A percentile compares a stretch with the other conserved stretches of the same genome.
Conservation (phyloP, 1,284 basidiomycete genomes). For the Sporisorium exsertum region DNA sequence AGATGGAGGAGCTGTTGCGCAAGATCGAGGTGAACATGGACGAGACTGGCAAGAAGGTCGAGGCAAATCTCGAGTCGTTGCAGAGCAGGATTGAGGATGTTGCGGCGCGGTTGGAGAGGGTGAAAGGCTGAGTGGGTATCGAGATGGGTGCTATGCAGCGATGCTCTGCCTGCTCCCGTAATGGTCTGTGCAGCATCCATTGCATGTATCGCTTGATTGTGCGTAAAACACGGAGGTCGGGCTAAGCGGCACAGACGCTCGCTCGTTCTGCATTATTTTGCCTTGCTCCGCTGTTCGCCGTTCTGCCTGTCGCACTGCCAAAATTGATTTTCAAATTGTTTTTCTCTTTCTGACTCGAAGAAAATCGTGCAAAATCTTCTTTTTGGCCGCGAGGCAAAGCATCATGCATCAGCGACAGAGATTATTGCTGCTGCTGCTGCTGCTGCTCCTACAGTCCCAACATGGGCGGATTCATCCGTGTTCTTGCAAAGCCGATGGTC, state of each 20-base stretch:
- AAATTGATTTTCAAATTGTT: conserved; percentile 12
- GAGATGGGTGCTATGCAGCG: not conserved
- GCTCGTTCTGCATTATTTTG: too few species aligned
- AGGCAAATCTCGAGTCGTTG: conserved; percentile 74
- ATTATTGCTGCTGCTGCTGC: too few species aligned
- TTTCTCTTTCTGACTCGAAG: conserved; percentile 27
- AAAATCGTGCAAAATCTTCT: conserved; percentile 1
- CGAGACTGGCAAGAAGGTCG: conserved; percentile 74
- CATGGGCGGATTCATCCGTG: not conserved
- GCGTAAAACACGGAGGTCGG: not conserved
- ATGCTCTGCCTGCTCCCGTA: too few species aligned
- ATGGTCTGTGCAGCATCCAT: too few species aligned
- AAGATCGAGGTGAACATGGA: conserved; percentile 73
- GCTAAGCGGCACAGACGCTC: not conserved
- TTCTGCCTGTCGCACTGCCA: not conserved
- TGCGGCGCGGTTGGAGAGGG: conserved; percentile 75
- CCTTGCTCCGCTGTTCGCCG: conserved; percentile 3
- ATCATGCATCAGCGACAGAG: too few species aligned
- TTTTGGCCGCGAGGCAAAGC: not conserved
- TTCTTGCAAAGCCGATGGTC: not conserved
- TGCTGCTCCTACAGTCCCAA: not conserved
- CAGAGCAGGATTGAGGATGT: conserved; percentile 79
- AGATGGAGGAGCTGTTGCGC: conserved; percentile 78
- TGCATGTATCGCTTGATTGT: not conserved
- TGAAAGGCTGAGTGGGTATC: conserved; percentile 14